These are phyloP conservation scores for Globomyces sp. DNA, from an alignment of 371 early-diverging fungal species.

Conservation along the genomic window DNA sequence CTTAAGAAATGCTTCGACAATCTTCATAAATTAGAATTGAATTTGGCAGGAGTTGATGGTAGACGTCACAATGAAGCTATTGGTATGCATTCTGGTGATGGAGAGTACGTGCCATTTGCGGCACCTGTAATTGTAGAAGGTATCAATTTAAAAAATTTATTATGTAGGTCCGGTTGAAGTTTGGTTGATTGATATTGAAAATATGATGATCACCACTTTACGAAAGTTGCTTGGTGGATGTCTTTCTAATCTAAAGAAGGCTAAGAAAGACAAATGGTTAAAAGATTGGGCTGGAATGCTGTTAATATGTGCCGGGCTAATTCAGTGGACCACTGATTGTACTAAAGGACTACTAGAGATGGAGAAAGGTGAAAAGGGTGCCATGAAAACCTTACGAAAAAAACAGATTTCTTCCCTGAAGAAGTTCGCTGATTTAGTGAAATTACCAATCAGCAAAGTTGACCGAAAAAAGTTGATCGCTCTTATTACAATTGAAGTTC, in stretches of 20 bases:
- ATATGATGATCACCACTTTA: conserved; percentile 48
- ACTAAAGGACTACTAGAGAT: conserved; percentile 47
- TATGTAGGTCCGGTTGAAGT: conserved; percentile 41
- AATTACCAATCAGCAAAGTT: conserved; percentile 45
- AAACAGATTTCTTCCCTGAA: conserved; percentile 53
- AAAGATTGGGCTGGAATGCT: conserved; percentile 59
- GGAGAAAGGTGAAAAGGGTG: conserved; percentile 52
- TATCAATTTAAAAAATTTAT: too few relatives aligned
- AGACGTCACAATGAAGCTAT: conserved; percentile 49
- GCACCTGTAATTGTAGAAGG: conserved; percentile 50
- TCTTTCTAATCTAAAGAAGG: conserved; percentile 46
- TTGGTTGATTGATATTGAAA: conserved; percentile 53
- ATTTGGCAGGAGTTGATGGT: conserved; percentile 42
- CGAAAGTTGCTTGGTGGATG: conserved; percentile 43
- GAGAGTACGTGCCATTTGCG: conserved; percentile 54
- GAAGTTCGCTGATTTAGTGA: conserved; percentile 52
- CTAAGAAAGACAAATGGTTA: conserved; percentile 57
- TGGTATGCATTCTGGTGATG: conserved; percentile 59
- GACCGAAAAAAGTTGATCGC: conserved; percentile 55
- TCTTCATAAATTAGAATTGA: conserved; percentile 49
- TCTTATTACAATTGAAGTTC: conserved; percentile 55
- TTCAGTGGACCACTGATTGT: conserved; percentile 55
- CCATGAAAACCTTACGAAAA: conserved; percentile 49
- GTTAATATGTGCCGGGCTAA: conserved; percentile 50
- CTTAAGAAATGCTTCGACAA: conserved; percentile 60